phyloP scores from a whole-genome alignment of 306 rosid genomes.

The Phaseolus lunatus region DNA sequence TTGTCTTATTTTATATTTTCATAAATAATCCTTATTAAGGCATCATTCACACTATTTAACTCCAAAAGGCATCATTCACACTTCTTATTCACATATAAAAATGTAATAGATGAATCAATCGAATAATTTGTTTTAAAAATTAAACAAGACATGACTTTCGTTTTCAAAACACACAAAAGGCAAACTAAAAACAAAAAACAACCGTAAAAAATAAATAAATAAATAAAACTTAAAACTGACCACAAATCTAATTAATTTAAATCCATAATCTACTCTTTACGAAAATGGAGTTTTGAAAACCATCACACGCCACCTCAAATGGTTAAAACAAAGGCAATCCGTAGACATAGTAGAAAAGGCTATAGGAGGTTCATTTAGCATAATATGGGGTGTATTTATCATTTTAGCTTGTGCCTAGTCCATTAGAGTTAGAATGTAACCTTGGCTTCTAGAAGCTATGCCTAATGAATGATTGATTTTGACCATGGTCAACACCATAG shows the following conservation, averaged over 20 bases:
- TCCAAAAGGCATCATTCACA: constrained; percentile 30
- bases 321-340: not conserved
- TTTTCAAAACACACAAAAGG: constrained; percentile 3
- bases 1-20: too few species aligned
- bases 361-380: too few species aligned
- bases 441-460: too few species aligned
- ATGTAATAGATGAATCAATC: not conserved
- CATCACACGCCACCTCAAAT: not conserved
- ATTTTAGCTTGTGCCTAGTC: too few species aligned
- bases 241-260: constrained; percentile 36
- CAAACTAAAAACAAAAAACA: not conserved
- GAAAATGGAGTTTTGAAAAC: not conserved
- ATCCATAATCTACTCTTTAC: not conserved
- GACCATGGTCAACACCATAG: too few species aligned
- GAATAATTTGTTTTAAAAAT: not conserved
- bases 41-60: too few species aligned
- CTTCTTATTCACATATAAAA: not conserved
- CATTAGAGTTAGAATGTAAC: too few species aligned
- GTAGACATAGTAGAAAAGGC: too few species aligned
- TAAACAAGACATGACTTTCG: not conserved
- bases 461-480: too few species aligned
- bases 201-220: not conserved
- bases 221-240: too few species aligned
- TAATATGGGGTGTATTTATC: too few species aligned
- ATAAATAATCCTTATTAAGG: too few species aligned